A percentile compares a stretch with the other conserved stretches of the same genome.
Evolutionary conservation across 305 asterid species (phyloP).

Genomic region (Fraxinus ornus): DNA sequence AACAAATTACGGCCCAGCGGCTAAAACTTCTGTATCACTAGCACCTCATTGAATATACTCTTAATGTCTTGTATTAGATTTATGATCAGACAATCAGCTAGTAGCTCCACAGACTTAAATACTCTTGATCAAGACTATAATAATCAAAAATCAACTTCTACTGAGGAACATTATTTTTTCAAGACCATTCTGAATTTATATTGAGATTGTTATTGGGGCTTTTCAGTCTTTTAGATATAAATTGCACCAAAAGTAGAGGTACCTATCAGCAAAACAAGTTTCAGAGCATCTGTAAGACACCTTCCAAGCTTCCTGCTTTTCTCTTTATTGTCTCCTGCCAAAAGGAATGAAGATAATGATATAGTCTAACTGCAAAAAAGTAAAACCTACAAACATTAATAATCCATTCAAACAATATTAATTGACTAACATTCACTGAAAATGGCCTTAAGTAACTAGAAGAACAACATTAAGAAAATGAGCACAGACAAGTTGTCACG

Average conservation of each 20-base stretch:
- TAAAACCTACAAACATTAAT: constrained; percentile 6
- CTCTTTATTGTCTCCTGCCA: constrained; percentile 55
- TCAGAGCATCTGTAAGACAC: constrained; percentile 80
- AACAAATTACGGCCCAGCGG: neutral
- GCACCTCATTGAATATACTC: neutral
- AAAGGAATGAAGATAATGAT: constrained; percentile 7
- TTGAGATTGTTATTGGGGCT: neutral
- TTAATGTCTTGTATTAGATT: neutral
- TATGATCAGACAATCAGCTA: neutral
- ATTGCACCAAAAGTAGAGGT: constrained; percentile 9
- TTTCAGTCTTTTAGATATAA: neutral
- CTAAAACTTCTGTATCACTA: neutral
- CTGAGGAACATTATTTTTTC: neutral
- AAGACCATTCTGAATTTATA: neutral
- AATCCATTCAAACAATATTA: neutral
- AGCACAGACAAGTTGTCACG: neutral
- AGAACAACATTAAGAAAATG: neutral
- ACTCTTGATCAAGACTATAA: neutral
- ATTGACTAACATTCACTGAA: neutral
- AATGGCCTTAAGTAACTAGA: neutral
- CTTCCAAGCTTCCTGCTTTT: constrained; percentile 59
- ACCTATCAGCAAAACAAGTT: constrained; percentile 96
- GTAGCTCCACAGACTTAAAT: neutral
- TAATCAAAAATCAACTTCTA: neutral
- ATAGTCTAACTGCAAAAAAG: constrained; percentile 11